These are phyloP conservation scores for Xylaria bambusicola DNA, from an alignment of 495 filamentous ascomycete species.

Conservation along the genomic window DNA sequence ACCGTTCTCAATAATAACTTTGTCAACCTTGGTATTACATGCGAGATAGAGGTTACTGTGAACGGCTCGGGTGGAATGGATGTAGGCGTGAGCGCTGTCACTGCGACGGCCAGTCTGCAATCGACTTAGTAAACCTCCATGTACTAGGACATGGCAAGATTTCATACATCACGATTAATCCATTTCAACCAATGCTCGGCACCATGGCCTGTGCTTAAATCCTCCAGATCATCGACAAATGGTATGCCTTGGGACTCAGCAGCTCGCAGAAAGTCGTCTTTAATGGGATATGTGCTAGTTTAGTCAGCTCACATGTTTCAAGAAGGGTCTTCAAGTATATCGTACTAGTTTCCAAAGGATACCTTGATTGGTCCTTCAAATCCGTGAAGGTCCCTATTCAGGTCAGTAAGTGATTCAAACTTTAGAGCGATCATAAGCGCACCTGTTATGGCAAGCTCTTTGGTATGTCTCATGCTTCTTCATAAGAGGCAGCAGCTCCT, in stretches of 20 bases:
- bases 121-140: conserved; percentile 6
- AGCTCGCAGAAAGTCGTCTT: conserved; percentile 80
- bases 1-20: conserved; percentile 72
- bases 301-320: conserved; percentile 2
- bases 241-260: conserved; percentile 77
- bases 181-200: conserved; percentile 66
- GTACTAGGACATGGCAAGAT: not conserved
- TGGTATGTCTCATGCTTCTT: conserved; percentile 86
- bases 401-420: not conserved
- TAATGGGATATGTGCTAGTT: conserved; percentile 61
- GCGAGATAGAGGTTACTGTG: conserved; percentile 73
- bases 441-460: conserved; percentile 68
- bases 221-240: conserved; percentile 67
- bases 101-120: conserved; percentile 63
- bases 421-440: not conserved
- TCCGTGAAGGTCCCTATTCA: conserved; percentile 65
- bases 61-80: conserved; percentile 67
- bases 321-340: not conserved
- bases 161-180: conserved; percentile 64
- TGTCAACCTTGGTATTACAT: conserved; percentile 82
- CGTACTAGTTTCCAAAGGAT: conserved; percentile 73
- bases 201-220: conserved; percentile 63
- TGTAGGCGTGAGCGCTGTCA: conserved; percentile 76
- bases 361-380: conserved; percentile 85
- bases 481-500: conserved; percentile 79